phyloP scores from a whole-genome alignment of 1,139 yeast species.

The Lodderomyces orthopsilosis region DNA sequence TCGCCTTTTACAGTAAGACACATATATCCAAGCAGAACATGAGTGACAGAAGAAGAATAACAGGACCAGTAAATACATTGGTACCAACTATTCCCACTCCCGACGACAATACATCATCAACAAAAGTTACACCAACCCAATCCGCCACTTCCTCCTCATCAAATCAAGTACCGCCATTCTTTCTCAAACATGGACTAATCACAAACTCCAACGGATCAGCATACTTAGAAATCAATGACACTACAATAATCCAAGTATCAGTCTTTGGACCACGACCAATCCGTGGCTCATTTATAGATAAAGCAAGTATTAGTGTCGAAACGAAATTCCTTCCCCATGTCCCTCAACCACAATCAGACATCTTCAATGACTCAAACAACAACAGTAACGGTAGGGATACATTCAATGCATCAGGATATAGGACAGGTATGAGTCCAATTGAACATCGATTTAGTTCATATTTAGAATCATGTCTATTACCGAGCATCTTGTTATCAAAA shows the following conservation, averaged over 20 bases:
- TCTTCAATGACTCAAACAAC: conserved; percentile 17
- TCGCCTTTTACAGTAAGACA: no score
- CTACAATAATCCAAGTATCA: conserved; percentile 57
- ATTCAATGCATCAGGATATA: conserved; percentile 18
- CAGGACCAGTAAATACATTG: conserved; percentile 62
- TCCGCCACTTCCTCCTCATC: conserved; percentile 2
- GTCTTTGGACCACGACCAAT: conserved; percentile 91
- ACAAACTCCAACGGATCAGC: conserved; percentile 83
- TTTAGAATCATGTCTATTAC: conserved; percentile 56
- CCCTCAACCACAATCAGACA: conserved; percentile 37
- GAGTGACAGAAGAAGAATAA: conserved; percentile 66
- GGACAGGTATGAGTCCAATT: conserved; percentile 37
- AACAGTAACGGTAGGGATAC: conserved; percentile 7
- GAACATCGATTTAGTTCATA: conserved; percentile 55
- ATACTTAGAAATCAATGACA: conserved; percentile 65
- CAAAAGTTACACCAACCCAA: conserved; percentile 4
- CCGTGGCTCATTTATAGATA: conserved; percentile 67
- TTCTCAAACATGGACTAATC: conserved; percentile 59
- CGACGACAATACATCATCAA: conserved; percentile 9
- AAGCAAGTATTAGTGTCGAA: conserved; percentile 68
- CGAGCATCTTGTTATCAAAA: conserved; percentile 62
- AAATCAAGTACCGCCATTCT: conserved; percentile 24
- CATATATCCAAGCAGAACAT: conserved; percentile 15
- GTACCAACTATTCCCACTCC: conserved; percentile 33
- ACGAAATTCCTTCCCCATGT: conserved; percentile 57